Evolutionary conservation across 768 basidiomycete species (phyloP), one percentile per base, ranked within the genome.

Genomic region (Lentinula detonsa): DNA sequence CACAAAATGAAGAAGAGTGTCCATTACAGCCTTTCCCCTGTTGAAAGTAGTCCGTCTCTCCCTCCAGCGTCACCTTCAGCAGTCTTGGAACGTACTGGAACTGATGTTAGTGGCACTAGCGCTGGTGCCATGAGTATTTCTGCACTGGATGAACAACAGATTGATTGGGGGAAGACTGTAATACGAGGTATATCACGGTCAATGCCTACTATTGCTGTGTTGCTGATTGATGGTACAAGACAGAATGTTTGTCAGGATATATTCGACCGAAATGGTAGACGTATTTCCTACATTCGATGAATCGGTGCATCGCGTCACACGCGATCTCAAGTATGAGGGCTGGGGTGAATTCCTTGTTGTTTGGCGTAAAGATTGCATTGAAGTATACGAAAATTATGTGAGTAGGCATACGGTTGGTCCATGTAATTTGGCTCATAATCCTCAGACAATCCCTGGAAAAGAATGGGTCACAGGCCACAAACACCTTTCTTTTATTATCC

Each of bases 381-480:
- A 98, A 70, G 73, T 98, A 18, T 97, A 96, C 69, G 81, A 86
- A 57, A 88, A 95, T 66, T 85, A 91, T 78, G 94, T 94, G 65
- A 61, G 87, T 75, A 18, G 46, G 13, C 45, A 23, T 54, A n/a
- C 31, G 59, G 57, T 15, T 37, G 51, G 5, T 48, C 33, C 48
- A 18, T 45, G 23, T 33, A 15, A 1, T 5, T 15, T 34, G 23
- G 40, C 50, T 53, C 6, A 11, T 48, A 37, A 31, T 53, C 15
- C 60, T 35, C 67, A 91, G 87, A 76, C 72, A 62, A 72, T 86
- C 4, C 88, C 90, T 4, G 79, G 86, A 11, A 87, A 82, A 66
- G 90, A 91, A 64, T 83, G 83, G 75, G 59, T 90, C 18, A 74
- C 73, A 1, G 85, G 87, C 5, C 87, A 88, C 67, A 95, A 95